Conservation (phyloP, 2,329 filamentous ascomycete species). For the Ophiostoma angusticollis region DNA sequence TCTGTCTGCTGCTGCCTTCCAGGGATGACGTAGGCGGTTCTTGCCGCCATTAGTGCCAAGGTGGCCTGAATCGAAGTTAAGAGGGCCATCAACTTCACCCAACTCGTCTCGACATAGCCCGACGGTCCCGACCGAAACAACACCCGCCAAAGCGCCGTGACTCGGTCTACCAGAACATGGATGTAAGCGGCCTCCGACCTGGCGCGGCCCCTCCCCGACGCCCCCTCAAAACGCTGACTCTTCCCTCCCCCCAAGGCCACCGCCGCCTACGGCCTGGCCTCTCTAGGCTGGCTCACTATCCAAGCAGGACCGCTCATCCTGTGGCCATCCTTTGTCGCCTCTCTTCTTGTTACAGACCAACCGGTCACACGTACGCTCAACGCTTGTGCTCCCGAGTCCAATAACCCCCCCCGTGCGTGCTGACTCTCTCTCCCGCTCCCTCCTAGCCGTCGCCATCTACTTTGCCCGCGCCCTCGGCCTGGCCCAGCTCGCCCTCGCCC, state of each 20-base stretch:
- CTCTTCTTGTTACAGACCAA: slow-evolving; percentile 23
- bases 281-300: slow-evolving; percentile 36
- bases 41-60: too few species aligned
- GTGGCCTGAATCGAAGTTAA: too few species aligned
- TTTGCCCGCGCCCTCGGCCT: slow-evolving; percentile 60
- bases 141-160: too few species aligned
- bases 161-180: slow-evolving; percentile 3
- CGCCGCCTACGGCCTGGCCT: slow-evolving; percentile 37
- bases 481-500: slow-evolving; percentile 49
- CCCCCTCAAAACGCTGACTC: neutral
- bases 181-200: neutral
- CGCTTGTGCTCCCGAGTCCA: too few species aligned
- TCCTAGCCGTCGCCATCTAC: slow-evolving; percentile 56
- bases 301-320: slow-evolving; percentile 35
- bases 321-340: slow-evolving; percentile 34
- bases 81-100: too few species aligned
- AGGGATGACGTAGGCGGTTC: too few species aligned
- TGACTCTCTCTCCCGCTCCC: too few species aligned
- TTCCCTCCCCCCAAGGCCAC: slow-evolving; percentile 26
- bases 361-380: slow-evolving; percentile 1
- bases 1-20: too few species aligned
- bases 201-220: too few species aligned
- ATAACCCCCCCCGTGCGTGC: too few species aligned
- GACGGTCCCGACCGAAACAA: too few species aligned
- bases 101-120: too few species aligned